Base-by-base conservation (phyloP, 2,329 filamentous ascomycete species). In the Paradendryphiella salina region DNA sequence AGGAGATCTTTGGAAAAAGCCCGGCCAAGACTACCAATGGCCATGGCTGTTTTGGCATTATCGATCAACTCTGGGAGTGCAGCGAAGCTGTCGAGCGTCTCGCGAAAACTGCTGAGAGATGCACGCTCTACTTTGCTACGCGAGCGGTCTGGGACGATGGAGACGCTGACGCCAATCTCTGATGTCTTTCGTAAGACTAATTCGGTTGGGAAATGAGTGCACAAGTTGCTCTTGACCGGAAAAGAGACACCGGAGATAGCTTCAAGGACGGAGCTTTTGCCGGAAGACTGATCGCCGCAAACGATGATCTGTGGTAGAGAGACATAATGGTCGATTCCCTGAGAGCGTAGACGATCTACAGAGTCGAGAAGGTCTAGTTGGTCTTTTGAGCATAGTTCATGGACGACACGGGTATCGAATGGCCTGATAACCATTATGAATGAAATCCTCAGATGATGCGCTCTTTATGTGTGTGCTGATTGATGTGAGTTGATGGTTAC, bases 181-280 rank as follows among this genome's bases (percentile, higher is more conserved):
- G 69, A 18, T 71, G 69, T 6, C 74, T 72, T 0, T 0, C 72
- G 73, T 29, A 76, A 69, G 7, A 71, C 74, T 34, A 80, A 79
- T 38, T 64, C 52, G 0, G 82, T 86, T 0, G 82, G 79, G 50
- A 85, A 85, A n/a, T n/a, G n/a, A n/a, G n/a, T n/a, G n/a, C n/a
- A n/a, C n/a, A n/a, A n/a, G n/a, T n/a, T n/a, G n/a, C n/a, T n/a
- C n/a, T n/a, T n/a, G n/a, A n/a, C n/a, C n/a, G n/a, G n/a, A n/a
- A n/a, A n/a, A n/a, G n/a, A n/a, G n/a, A n/a, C n/a, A n/a, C n/a
- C n/a, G n/a, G n/a, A n/a, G n/a, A n/a, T n/a, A n/a, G n/a, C n/a
- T 44, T 67, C 64, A 2, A 69, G 60, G n/a, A 69, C 61, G 0
- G 60, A 68, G 39, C 64, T 66, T 44, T 69, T 67, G 17, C 64